A percentile compares a stretch with the other conserved stretches of the same genome.
phyloP scores from a whole-genome alignment of 2,329 filamentous ascomycete genomes.

The Albophoma yamanashiensis region DNA sequence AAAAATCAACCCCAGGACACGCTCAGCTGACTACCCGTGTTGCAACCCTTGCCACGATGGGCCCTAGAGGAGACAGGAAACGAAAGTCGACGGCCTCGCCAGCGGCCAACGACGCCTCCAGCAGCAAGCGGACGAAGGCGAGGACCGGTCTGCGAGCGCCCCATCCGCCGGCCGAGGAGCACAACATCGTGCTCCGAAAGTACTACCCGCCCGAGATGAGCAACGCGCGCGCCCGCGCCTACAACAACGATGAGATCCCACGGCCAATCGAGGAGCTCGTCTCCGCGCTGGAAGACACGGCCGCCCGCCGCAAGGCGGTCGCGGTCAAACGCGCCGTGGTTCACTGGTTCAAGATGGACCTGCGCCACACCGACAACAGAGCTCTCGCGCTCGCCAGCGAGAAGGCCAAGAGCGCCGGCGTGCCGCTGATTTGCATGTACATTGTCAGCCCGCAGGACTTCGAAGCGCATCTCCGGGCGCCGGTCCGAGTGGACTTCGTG shows the following conservation, averaged over 20 bases:
- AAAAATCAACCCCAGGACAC: no score
- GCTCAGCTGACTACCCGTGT: neutral
- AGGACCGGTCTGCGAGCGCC: conserved; percentile 29
- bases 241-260: conserved; percentile 57
- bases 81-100: conserved; percentile 14
- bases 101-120: conserved; percentile 11
- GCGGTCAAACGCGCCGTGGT: conserved; percentile 53
- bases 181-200: conserved; percentile 58
- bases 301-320: conserved; percentile 38
- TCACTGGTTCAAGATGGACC: conserved; percentile 85
- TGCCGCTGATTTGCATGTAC: conserved; percentile 68
- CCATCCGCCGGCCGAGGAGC: conserved; percentile 35
- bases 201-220: conserved; percentile 85
- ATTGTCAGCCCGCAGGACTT: conserved; percentile 76
- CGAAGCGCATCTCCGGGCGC: conserved; percentile 65
- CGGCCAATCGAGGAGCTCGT: conserved; percentile 63
- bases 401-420: conserved; percentile 51
- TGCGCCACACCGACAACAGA: conserved; percentile 65
- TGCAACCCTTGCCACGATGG: conserved; percentile 15
- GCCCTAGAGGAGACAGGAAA: conserved; percentile 17
- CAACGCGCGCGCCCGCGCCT: conserved; percentile 65
- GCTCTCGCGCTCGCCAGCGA: conserved; percentile 56
- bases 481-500: conserved; percentile 69
- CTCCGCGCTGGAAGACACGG: conserved; percentile 50
- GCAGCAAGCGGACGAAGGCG: conserved; percentile 21